phyloP scores from a whole-genome alignment of 257 asterid genomes.

The Nicotiana attenuata region DNA sequence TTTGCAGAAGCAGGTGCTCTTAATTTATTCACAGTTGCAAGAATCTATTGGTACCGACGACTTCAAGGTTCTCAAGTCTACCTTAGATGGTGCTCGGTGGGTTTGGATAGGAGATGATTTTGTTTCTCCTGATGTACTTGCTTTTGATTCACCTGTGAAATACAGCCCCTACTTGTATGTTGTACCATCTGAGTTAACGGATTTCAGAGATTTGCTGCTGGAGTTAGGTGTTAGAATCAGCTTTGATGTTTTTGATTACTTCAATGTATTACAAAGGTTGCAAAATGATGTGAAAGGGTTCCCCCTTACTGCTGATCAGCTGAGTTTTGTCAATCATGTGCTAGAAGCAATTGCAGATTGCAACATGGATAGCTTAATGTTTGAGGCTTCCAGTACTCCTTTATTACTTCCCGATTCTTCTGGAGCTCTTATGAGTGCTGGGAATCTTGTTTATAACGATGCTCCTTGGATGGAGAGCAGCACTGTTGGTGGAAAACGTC shows the following conservation, averaged over 20 bases:
- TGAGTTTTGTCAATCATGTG: conserved; percentile 73
- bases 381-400: conserved; percentile 32
- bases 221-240: conserved; percentile 76
- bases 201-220: conserved; percentile 79
- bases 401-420: conserved; percentile 76
- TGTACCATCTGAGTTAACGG: conserved; percentile 85
- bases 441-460: conserved; percentile 82
- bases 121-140: conserved; percentile 73
- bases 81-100: conserved; percentile 61
- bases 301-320: conserved; percentile 67
- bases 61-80: conserved; percentile 43
- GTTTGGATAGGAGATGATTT: conserved; percentile 99
- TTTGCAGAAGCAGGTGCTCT: conserved; percentile 61
- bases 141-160: conserved; percentile 94
- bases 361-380: conserved; percentile 41
- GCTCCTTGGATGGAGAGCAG: conserved; percentile 90
- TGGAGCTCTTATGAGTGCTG: conserved; percentile 69
- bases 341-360: conserved; percentile 79
- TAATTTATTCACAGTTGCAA: conserved; percentile 71
- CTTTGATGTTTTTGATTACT: conserved; percentile 70
- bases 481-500: conserved; percentile 61
- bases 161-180: conserved; percentile 90
- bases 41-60: conserved; percentile 49
- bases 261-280: conserved; percentile 55
- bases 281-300: conserved; percentile 60